A percentile compares a stretch with the other conserved stretches of the same genome.
phyloP scores from a whole-genome alignment of 2,329 filamentous ascomycete genomes.

The Myrmaecium sp. region DNA sequence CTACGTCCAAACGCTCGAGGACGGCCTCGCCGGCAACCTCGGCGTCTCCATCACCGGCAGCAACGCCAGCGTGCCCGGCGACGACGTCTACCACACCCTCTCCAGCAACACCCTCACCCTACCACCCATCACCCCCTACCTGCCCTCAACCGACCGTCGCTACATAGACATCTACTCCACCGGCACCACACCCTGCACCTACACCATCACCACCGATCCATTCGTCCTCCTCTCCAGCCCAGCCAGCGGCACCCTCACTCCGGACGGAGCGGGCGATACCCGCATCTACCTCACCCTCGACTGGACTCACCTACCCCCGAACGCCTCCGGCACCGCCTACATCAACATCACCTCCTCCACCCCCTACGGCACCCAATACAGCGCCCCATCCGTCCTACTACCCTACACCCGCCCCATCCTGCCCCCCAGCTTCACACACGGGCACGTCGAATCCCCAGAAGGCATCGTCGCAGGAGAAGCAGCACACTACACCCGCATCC shows the following conservation, averaged over 20 bases:
- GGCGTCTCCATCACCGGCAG: constrained; percentile 47
- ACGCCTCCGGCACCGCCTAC: constrained; percentile 12
- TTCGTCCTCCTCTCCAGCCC: constrained; percentile 19
- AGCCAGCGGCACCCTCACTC: constrained; percentile 14
- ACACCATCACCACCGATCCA: constrained; percentile 20
- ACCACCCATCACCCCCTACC: constrained; percentile 16
- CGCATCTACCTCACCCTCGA: constrained; percentile 21
- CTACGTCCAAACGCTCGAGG: constrained; percentile 41
- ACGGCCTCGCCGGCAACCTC: constrained; percentile 43
- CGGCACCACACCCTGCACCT: constrained; percentile 15
- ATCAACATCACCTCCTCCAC: constrained; percentile 16
- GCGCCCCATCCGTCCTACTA: constrained; percentile 14
- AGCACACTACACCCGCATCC: constrained; percentile 20
- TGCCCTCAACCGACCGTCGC: constrained; percentile 11
- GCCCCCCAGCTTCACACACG: constrained; percentile 15
- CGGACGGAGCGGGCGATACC: constrained; percentile 14
- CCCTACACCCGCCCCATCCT: constrained; percentile 18
- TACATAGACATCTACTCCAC: constrained; percentile 21
- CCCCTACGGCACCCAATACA: constrained; percentile 21
- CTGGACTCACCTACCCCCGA: constrained; percentile 12
- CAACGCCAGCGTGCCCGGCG: constrained; percentile 50
- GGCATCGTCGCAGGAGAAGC: constrained; percentile 20
- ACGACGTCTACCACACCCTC: constrained; percentile 41
- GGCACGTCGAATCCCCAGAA: constrained; percentile 19
- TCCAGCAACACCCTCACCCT: constrained; percentile 22